These are phyloP conservation scores for Vigna hirtella DNA, from an alignment of 306 rosid species.

Conservation along the genomic window DNA sequence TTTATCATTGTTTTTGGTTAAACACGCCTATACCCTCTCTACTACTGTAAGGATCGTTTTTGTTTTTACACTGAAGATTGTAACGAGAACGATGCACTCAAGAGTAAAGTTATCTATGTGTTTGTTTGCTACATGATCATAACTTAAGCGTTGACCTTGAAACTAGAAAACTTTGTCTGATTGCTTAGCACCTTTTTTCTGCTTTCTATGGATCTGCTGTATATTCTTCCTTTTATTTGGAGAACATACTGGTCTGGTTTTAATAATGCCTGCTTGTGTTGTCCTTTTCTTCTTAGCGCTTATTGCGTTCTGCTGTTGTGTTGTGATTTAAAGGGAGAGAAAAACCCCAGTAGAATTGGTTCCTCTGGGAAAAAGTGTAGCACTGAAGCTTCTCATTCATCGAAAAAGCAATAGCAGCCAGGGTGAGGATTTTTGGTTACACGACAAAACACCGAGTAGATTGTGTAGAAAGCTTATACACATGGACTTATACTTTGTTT, in stretches of 20 bases:
- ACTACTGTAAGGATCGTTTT: too few relatives aligned
- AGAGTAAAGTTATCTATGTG: slow-evolving; percentile 42
- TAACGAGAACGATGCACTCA: slow-evolving; percentile 30
- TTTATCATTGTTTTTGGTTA: too few relatives aligned
- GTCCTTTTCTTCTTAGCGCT: slow-evolving; percentile 42
- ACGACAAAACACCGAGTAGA: slow-evolving; percentile 35
- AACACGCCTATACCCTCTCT: too few relatives aligned
- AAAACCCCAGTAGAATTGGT: slow-evolving; percentile 27
- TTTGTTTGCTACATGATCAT: slow-evolving; percentile 29
- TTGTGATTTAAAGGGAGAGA: not conserved
- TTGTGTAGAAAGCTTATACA: not conserved
- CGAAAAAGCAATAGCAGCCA: slow-evolving; percentile 31
- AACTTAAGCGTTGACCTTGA: slow-evolving; percentile 60
- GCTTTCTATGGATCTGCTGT: slow-evolving; percentile 12
- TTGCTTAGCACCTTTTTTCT: slow-evolving; percentile 21
- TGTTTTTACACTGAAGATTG: too few relatives aligned
- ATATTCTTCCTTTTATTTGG: slow-evolving; percentile 17
- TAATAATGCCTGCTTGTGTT: slow-evolving; percentile 41
- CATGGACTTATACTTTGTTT: not conserved
- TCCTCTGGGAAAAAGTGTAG: slow-evolving; percentile 37
- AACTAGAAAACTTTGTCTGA: slow-evolving; percentile 42
- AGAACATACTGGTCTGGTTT: slow-evolving; percentile 39
- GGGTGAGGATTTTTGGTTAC: slow-evolving; percentile 44
- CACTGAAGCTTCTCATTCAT: slow-evolving; percentile 30
- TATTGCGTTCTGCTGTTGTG: not conserved